These are phyloP conservation scores for Xylaria intraflava DNA, from an alignment of 495 filamentous ascomycete species.

Conservation along the genomic window DNA sequence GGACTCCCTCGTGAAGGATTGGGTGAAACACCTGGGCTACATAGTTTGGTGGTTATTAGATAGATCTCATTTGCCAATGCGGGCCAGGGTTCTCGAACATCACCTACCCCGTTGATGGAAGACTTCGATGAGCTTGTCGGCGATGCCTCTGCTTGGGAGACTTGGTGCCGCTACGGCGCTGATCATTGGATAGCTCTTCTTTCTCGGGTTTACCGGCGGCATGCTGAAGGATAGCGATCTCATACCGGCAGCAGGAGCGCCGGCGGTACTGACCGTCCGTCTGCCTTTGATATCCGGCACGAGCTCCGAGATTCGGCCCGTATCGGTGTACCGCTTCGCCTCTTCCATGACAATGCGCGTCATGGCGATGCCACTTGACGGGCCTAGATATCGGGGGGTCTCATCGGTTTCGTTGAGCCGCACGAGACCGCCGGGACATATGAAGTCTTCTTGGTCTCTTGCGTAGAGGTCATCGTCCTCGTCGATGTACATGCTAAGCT, in stretches of 20 bases:
- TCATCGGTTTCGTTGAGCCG: conserved; percentile 75
- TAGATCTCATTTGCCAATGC: background rate
- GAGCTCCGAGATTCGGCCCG: conserved; percentile 79
- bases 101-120: conserved; percentile 73
- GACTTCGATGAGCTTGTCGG: conserved; percentile 66
- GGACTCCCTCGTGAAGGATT: conserved; percentile 73
- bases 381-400: conserved; percentile 74
- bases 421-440: conserved; percentile 75
- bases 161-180: conserved; percentile 64
- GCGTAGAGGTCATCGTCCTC: conserved; percentile 53
- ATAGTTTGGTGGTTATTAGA: conserved; percentile 2
- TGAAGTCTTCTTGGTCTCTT: conserved; percentile 67
- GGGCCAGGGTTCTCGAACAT: background rate
- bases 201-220: conserved; percentile 29
- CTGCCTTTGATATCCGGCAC: conserved; percentile 56
- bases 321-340: conserved; percentile 78
- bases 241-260: conserved; percentile 8
- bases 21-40: conserved; percentile 80
- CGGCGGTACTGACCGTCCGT: conserved; percentile 7
- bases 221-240: conserved; percentile 36
- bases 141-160: conserved; percentile 59
- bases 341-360: conserved; percentile 90
- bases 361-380: conserved; percentile 90
- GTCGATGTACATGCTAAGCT: conserved; percentile 56
- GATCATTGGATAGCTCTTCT: conserved; percentile 65